Base-by-base conservation (phyloP, 257 asterid genomes). In the Nicotiana noctiflora region DNA sequence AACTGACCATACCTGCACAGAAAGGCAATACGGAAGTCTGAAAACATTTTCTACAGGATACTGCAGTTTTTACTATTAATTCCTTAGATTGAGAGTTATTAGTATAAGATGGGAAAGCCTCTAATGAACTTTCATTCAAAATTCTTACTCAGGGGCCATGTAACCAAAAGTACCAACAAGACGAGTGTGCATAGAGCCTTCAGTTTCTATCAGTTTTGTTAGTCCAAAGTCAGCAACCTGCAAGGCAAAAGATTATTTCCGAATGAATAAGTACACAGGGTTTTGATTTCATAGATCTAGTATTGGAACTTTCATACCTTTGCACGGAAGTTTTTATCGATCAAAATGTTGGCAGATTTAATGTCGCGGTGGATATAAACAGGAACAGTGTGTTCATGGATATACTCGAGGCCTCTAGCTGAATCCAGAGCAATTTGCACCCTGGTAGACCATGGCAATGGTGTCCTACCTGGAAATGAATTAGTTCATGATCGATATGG, bases 191-290 rank as follows among this genome's bases (percentile, higher is more conserved):
- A 91, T 34, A 40, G 98, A 94, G 80, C 94, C 88, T 32, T 96
- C 98, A 23, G 89, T 95, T 86, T 90, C 92, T 8, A 94, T 89
- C 81, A 94, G 90, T 81, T 91, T 94, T 13, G 98, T 62, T 11
- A 94, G 97, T 3, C 98, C 98, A 86, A 94, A 94, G 81, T 92
- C 98, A 29, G 97, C 97, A 83, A 94, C 98, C 98, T 93, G 80
- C 63, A 80, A n/a, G 56, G 13, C 44, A 62, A 66, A 29, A 17
- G 32, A 76, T 32, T 62, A 34, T 18, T 57, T 76, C 79, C 81
- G 46, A 79, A 17, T 27, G 25, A 21, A 44, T 8, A 32, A 12
- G 63, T 11, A 8, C 8, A 46, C 21, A 32, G 9, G 19, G 62
- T 8, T 34, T 70, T 40, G 9, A 4, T 52, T 21, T 19, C 10